Base-by-base conservation (phyloP, 148 eudicot species). In the Amaranthus hypochondriacus region DNA sequence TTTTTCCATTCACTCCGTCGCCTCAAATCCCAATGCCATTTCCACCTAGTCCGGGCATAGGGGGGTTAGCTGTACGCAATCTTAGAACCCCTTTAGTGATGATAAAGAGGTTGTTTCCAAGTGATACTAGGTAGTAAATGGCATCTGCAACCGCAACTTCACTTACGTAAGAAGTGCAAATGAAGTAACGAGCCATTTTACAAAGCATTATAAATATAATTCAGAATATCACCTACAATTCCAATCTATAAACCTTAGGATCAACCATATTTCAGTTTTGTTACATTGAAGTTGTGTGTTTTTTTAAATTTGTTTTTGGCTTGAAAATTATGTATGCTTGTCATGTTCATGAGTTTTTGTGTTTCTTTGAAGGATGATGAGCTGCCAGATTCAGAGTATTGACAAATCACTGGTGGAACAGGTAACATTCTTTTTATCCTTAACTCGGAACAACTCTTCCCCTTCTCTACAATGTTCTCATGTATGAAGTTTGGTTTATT, bases 351-450 rank as follows among this genome's bases (percentile, higher is more conserved):
- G 56, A 61, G 28, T 54, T 74, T 28, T 43, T 56, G 11, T 75
- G 58, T 62, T 73, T 5, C 54, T 59, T 68, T 7, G 76, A 70
- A 95, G 98, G 89, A 66, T 73, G 63, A 81, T 80, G 81, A 81
- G 72, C 74, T 84, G 80, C 77, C 88, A 81, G 73, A 74, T 82
- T 78, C 93, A 80, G 73, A 85, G 84, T 80, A 76, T 84, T 63
- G 79, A 76, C 68, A 75, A 79, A 63, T 47, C 85, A 51, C 88
- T 82, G 71, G 81, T 84, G 79, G 97, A 95, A 80, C 93, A 92
- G 98, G 98, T 95, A 88, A 78, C 48, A 5, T 28, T 71, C 57
- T 66, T 59, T 61, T 8, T 55, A 28, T 55, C 18, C 42, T 49
- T 4, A 42, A 4, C 51, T 62, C 15, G 12, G 43, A 70, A 21